These are phyloP conservation scores for Podospora tetraspora DNA, from an alignment of 495 filamentous ascomycete genomes.

Conservation along the genomic window DNA sequence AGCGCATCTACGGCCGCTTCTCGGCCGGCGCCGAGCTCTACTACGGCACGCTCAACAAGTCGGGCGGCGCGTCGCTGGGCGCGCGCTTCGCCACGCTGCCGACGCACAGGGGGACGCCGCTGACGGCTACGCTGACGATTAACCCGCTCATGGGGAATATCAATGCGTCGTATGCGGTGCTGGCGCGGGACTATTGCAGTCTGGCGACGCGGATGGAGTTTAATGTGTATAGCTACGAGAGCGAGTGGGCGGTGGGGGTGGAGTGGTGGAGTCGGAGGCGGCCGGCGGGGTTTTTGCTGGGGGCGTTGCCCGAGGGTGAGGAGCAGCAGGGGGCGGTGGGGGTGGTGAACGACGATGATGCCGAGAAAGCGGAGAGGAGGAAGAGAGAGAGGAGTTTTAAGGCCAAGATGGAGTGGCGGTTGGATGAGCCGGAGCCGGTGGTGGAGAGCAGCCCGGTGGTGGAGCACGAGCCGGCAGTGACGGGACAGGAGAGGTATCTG, in stretches of 20 bases:
- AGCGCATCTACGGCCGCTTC: conserved; percentile 59
- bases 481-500: conserved; percentile 55
- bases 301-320: conserved; percentile 27
- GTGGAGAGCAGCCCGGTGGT: neutral
- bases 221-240: conserved; percentile 97
- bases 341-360: conserved; percentile 8
- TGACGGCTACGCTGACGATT: conserved; percentile 85
- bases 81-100: conserved; percentile 87
- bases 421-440: conserved; percentile 35
- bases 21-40: conserved; percentile 90
- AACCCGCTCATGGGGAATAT: conserved; percentile 92
- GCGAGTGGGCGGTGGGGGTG: conserved; percentile 80
- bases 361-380: conserved; percentile 23
- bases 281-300: conserved; percentile 39
- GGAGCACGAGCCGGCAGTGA: neutral
- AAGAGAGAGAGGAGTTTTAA: conserved; percentile 46
- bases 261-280: conserved; percentile 72
- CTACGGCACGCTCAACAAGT: conserved; percentile 87
- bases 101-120: conserved; percentile 74
- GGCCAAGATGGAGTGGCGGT: conserved; percentile 51
- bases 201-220: conserved; percentile 91
- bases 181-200: conserved; percentile 72
- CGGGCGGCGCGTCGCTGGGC: conserved; percentile 72
- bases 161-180: conserved; percentile 82
- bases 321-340: conserved; percentile 25